Percentiles rank a stretch among this genome's conserved stretches.
Evolutionary conservation across 2,329 filamentous ascomycete genomes (phyloP).

Genomic region (Triangularia setosa): DNA sequence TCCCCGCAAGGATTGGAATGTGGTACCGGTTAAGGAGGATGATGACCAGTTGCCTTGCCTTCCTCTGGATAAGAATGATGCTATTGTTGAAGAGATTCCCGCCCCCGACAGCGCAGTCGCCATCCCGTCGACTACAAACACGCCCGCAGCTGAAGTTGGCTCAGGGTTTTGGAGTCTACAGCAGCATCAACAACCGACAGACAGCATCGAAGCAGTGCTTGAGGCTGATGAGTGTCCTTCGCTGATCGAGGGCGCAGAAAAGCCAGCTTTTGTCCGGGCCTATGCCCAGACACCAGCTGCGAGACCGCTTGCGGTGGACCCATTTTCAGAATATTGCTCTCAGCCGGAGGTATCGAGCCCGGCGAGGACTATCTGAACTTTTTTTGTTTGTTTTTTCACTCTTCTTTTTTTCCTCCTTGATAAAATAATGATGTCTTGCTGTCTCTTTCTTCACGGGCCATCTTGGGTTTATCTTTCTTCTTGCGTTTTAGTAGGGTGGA

Average conservation of each 20-base stretch:
- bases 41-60: neutral
- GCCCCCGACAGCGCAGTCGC: neutral
- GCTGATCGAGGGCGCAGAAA: neutral
- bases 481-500: neutral
- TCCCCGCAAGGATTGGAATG: neutral
- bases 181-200: neutral
- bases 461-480: neutral
- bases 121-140: neutral
- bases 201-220: neutral
- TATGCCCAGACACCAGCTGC: neutral
- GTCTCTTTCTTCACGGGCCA: neutral
- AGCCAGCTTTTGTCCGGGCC: neutral
- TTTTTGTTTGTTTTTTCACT: neutral
- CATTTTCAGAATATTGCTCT: neutral
- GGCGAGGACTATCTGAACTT: neutral
- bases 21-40: neutral
- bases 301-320: neutral
- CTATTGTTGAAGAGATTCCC: neutral
- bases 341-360: neutral
- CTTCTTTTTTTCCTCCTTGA: neutral
- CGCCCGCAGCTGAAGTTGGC: neutral
- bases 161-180: neutral
- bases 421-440: neutral
- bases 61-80: neutral
- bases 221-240: neutral